Evolutionary conservation across 75 land plant species (phyloP).

Genomic region (Pseudotsuga menziesii): DNA sequence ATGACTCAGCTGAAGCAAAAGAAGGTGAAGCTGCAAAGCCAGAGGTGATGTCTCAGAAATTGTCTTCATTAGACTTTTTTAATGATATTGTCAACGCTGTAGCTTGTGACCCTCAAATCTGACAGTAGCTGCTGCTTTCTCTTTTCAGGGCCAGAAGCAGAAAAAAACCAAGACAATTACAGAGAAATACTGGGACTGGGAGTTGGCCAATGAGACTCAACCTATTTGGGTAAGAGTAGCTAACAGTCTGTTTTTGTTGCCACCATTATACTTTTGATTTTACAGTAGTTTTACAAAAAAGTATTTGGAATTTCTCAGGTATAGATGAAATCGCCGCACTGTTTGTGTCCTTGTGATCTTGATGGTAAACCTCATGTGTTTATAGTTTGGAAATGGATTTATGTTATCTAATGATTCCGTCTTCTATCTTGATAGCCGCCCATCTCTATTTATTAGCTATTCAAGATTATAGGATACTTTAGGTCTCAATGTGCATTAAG

Average conservation of each 20-base stretch:
- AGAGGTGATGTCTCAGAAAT: slow-evolving; percentile 11
- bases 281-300: not conserved
- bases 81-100: not conserved
- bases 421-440: too few relatives aligned
- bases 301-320: not conserved
- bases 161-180: slow-evolving; percentile 82
- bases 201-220: slow-evolving; percentile 84
- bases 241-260: not conserved
- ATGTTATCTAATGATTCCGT: too few relatives aligned
- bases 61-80: not conserved
- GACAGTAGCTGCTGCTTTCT: not conserved
- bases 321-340: not conserved
- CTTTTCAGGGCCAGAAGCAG: slow-evolving; percentile 40
- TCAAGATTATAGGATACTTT: too few relatives aligned
- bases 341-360: not conserved
- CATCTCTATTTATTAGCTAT: too few relatives aligned
- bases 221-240: slow-evolving; percentile 82
- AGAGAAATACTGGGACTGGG: slow-evolving; percentile 95
- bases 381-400: too few relatives aligned
- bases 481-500: too few relatives aligned
- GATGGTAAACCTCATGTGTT: too few relatives aligned
- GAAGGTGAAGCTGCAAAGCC: slow-evolving; percentile 43
- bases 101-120: not conserved
- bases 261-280: not conserved
- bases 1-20: slow-evolving; percentile 60